Percentiles rank a stretch among this genome's conserved stretches.
Conservation (phyloP, 345 rosid species). For the Melaleuca alternifolia region DNA sequence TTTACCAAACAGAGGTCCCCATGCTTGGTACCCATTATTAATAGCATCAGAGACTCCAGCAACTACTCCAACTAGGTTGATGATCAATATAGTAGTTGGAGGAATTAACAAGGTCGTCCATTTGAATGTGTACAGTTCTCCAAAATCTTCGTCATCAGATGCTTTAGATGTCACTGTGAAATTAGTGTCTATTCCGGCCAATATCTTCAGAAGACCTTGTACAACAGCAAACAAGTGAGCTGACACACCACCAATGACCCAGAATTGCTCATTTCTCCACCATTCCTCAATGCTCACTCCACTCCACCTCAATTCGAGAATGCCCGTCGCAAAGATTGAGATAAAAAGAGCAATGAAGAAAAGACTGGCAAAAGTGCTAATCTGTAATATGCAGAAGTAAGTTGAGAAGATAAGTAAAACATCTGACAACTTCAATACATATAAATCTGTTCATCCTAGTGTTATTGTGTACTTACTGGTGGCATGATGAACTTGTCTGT, state of each 20-base stretch:
- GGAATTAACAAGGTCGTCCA: conserved; percentile 95
- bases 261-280: conserved; percentile 99
- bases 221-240: conserved; percentile 93
- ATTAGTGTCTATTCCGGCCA: conserved; percentile 93
- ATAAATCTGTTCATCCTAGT: neutral
- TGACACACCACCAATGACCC: conserved; percentile 97
- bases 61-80: conserved; percentile 92
- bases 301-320: conserved; percentile 92
- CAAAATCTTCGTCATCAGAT: conserved; percentile 79
- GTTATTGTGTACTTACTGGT: conserved; percentile 32
- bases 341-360: conserved; percentile 79
- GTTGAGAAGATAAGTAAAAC: neutral
- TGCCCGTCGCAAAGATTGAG: conserved; percentile 79
- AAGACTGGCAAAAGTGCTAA: conserved; percentile 91
- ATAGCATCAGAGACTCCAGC: conserved; percentile 95
- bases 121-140: conserved; percentile 80
- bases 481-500: conserved; percentile 99
- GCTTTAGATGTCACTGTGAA: conserved; percentile 96
- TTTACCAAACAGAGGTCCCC: conserved; percentile 98
- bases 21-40: conserved; percentile 84
- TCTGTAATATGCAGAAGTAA: conserved; percentile 30
- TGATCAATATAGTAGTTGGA: conserved; percentile 82
- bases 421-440: neutral
- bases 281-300: conserved; percentile 98
- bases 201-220: conserved; percentile 80